Conservation (phyloP, 139 green algal species). For the Zygnema cylindricum region DNA sequence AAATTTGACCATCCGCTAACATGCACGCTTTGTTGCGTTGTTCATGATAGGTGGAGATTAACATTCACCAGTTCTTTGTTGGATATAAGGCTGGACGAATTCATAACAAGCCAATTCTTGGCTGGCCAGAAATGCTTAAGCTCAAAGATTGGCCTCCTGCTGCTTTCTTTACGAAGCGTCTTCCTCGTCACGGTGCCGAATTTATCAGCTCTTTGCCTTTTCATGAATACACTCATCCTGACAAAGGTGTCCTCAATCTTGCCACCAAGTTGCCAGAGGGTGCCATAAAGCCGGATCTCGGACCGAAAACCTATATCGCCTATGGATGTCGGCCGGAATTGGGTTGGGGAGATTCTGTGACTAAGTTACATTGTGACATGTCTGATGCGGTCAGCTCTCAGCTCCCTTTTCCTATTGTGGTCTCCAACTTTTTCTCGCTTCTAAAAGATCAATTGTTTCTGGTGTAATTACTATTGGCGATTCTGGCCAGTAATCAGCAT, state of each 20-base stretch:
- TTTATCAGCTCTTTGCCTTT: slow-evolving; percentile 54
- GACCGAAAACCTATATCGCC: slow-evolving; percentile 75
- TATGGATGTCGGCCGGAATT: slow-evolving; percentile 68
- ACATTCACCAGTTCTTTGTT: slow-evolving; percentile 53
- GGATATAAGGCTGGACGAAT: slow-evolving; percentile 44
- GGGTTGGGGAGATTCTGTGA: slow-evolving; percentile 78
- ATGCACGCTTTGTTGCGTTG: too few relatives aligned
- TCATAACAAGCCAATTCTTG: not conserved
- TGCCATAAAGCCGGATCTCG: slow-evolving; percentile 69
- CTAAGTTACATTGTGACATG: slow-evolving; percentile 91
- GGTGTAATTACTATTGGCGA: not conserved
- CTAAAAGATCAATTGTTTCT: not conserved
- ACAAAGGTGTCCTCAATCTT: slow-evolving; percentile 70
- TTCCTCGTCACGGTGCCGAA: slow-evolving; percentile 57
- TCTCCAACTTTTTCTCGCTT: not conserved
- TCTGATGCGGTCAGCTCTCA: slow-evolving; percentile 74
- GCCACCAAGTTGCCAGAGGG: slow-evolving; percentile 45
- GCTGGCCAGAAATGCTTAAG: slow-evolving; percentile 77
- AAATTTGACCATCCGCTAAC: too few relatives aligned
- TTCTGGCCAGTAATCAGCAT: not conserved
- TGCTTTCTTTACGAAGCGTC: slow-evolving; percentile 36
- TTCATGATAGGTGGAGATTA: slow-evolving; percentile 51
- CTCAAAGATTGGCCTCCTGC: slow-evolving; percentile 87
- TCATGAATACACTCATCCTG: slow-evolving; percentile 69
- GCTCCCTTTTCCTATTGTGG: not conserved